Base-by-base conservation (phyloP, 2,329 filamentous ascomycete species). In the Penicillium sp. region DNA sequence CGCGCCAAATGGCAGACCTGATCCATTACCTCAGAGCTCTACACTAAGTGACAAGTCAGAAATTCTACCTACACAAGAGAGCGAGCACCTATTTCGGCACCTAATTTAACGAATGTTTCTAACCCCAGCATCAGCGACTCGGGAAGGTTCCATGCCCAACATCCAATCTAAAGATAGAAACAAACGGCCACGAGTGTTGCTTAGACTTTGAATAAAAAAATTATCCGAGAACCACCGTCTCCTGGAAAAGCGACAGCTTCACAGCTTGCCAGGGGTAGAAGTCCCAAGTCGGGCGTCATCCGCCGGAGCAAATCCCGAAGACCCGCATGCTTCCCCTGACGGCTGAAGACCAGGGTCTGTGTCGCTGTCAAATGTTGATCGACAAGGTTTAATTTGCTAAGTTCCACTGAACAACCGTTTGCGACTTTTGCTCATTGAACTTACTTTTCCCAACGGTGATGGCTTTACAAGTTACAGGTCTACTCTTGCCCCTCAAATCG, bases 331-430 rank as follows among this genome's bases (percentile, higher is more conserved):
- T 16, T 6, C 22, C 50, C 40, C 37, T 40, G 37, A 40, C 18
- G 16, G n/a, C 43, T 40, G 37, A 47, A 46, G 50, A 36, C 40
- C 39, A 54, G 54, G 54, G 46, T 55, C 50, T 54, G 41, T 35
- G 13, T 55, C 51, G 52, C 57, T 64, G 61, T 62, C 61, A 64
- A 62, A 62, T 64, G 53, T 16, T 50, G 61, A 62, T 64, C 61
- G 60, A 58, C 61, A 58, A 60, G 41, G 60, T 50, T 49, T 58
- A 60, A 62, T 64, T 62, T 62, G 50, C 55, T 55, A 31, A 53
- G 55, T 46, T 47, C 60, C 57, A 62, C 60, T 35, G 51, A 22
- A 19, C 47, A 59, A 49, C 44, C 47, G 44, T 50, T 60, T 41
- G 44, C 53, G 18, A 49, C 11, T 33, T 49, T 53, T 50, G 47